phyloP scores from a whole-genome alignment of 2,329 filamentous ascomycete genomes.

The Talaromyces sp. region DNA sequence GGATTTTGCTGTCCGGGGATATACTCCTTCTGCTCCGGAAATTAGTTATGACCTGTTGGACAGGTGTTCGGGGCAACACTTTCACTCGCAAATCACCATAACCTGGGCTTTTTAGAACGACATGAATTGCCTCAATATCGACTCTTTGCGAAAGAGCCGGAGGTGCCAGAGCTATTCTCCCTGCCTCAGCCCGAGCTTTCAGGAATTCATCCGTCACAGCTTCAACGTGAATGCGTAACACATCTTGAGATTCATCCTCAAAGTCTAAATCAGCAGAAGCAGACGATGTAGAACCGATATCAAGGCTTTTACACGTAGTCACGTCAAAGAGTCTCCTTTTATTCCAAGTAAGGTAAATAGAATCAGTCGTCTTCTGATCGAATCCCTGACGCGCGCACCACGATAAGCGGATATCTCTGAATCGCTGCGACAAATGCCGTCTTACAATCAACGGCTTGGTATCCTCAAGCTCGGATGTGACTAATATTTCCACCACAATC shows the following conservation, averaged over 20 bases:
- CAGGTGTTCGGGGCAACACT: constrained; percentile 48
- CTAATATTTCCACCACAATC: constrained; percentile 56
- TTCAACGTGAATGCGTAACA: constrained; percentile 64
- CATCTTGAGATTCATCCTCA: constrained; percentile 30
- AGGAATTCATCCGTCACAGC: constrained; percentile 69
- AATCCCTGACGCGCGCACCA: constrained; percentile 66
- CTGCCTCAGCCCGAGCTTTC: constrained; percentile 26
- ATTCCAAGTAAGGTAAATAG: constrained; percentile 76
- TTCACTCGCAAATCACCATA: constrained; percentile 50
- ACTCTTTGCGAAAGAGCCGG: constrained; percentile 18
- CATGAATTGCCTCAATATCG: constrained; percentile 33
- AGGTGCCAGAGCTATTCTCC: neutral
- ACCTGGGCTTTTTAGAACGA: constrained; percentile 52
- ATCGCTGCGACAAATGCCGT: constrained; percentile 62
- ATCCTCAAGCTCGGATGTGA: constrained; percentile 63
- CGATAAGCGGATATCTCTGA: constrained; percentile 63
- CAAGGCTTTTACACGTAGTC: constrained; percentile 68
- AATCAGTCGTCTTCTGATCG: constrained; percentile 46
- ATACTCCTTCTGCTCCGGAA: constrained; percentile 58
- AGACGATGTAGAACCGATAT: constrained; percentile 49
- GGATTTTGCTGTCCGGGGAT: constrained; percentile 51
- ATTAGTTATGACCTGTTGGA: constrained; percentile 59
- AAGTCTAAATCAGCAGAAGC: neutral
- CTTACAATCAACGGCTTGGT: constrained; percentile 61
- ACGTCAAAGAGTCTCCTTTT: constrained; percentile 67